Base-by-base conservation (phyloP, 2,329 filamentous ascomycete genomes). In the Sarocladium brachiariae region DNA sequence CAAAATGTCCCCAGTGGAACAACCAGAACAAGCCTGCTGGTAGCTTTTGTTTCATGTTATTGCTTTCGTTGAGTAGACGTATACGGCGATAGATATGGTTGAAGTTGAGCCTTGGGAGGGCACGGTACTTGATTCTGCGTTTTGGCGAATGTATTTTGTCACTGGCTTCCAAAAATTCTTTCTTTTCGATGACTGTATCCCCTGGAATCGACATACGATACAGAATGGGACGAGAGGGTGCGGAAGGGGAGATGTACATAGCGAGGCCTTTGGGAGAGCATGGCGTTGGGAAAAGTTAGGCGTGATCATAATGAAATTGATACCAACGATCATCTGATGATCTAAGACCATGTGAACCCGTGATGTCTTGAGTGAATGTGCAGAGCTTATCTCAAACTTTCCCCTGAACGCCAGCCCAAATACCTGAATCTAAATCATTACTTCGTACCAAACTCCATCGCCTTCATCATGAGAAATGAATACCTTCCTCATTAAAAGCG, bases 401-500 rank as follows among this genome's bases (percentile, higher is more conserved):
- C 4, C 21, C 24, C 43, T 23, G 21, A 47, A 47, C 43, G 43
- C 43, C 43, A 47, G 25, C 43, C 27, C 43, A 31, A 39, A 19
- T 47, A n/a, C 16, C 33, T 10, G 18, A 14, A 10, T 25, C 43
- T 13, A 16, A 9, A 27, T 47, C 43, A 47, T 47, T n/a, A 47
- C n/a, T 43, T 43, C 39, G n/a, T 43, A 27, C 23, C 34, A 37
- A 18, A 43, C 4, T 27, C 19, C n/a, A 19, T 27, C 24, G 23
- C 11, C 7, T 45, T 25, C 39, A n/a, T 45, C 39, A 90, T 55
- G 81, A 86, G 66, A 97, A 97, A 71, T 96, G 92, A 53, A 97
- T 92, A 24, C 89, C 89, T 65, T 95, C 89, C 57, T 89, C 81
- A 65, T 96, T 96, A 68, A 96, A 96, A 2, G 87, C 86, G 58